Evolutionary conservation across 164 flowering plant genomes (phyloP).

Genomic region (Chloranthus sessilifolius): DNA sequence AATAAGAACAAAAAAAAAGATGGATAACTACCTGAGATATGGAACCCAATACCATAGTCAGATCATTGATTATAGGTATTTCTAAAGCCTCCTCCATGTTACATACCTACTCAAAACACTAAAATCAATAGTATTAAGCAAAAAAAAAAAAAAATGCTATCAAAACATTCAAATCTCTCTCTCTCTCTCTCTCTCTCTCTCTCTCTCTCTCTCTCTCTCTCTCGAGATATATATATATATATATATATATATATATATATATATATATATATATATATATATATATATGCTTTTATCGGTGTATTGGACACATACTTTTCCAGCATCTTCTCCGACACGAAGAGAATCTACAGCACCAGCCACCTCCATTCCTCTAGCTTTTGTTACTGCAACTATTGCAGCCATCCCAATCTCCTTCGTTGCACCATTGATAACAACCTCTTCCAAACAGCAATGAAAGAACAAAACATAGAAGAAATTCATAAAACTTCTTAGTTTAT

Average conservation of each 20-base stretch:
- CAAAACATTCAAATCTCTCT: no score
- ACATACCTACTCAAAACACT: slow-evolving; percentile 39
- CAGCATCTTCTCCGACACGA: slow-evolving; percentile 77
- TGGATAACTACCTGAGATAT: slow-evolving; percentile 64
- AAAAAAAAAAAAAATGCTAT: no score
- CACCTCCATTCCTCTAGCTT: slow-evolving; percentile 89
- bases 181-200: no score
- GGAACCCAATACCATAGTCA: slow-evolving; percentile 85
- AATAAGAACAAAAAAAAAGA: not conserved
- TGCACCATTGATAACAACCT: slow-evolving; percentile 88
- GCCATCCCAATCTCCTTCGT: slow-evolving; percentile 90
- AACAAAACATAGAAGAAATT: not conserved
- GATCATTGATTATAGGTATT: slow-evolving; percentile 74
- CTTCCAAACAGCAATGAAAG: slow-evolving; percentile 9
- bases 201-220: no score
- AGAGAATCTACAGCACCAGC: slow-evolving; percentile 86
- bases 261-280: no score
- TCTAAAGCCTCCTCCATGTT: slow-evolving; percentile 87
- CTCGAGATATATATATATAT: no score
- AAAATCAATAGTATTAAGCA: not conserved
- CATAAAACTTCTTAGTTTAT: slow-evolving; percentile 8
- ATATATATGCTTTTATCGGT: no score
- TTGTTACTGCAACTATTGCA: slow-evolving; percentile 73
- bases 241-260: no score
- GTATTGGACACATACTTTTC: no score